Base-by-base conservation (phyloP, 1,284 basidiomycete genomes). In the Rhodotorula sp. region DNA sequence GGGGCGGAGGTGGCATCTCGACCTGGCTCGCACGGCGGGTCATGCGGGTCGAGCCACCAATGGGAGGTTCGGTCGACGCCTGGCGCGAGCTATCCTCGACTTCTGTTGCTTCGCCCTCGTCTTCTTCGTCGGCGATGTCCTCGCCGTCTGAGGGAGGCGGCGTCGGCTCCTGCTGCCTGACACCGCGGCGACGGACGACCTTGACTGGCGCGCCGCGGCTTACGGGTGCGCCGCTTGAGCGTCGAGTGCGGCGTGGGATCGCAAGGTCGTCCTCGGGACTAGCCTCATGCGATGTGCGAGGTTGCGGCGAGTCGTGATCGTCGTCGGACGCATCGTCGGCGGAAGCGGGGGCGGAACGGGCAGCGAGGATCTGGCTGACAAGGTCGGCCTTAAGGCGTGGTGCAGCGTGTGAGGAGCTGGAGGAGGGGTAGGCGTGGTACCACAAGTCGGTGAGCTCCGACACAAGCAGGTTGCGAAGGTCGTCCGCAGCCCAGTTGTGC, bases 101-200 rank as follows among this genome's bases (percentile, higher is more conserved):
- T 23, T 81, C 83, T 2, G 76, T 81, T n/a, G 79, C 83, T 7
- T 80, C 82, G 34, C 72, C 78, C 41, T 73, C 77, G 16, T 41
- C 62, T 8, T 62, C 61, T 14, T 21, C 41, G 27, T 53, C 61
- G 48, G 27, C 34, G 50, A 52, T 42, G n/a, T 77, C 82, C 21
- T 80, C 80, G 1, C 61, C 63, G 68, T 67, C 55, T 25, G 70
- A 64, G 16, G 71, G 66, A 2, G 72, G 69, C 25, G 69, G 64
- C 2, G 69, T 71, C 45, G 66, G 66, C 41, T 52, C 54, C 25
- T 58, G 70, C 4, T 58, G 46, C n/a, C 66, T 61, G 13, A 44
- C 46, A 25, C 53, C 50, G 53, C 64, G 59, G 52, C 60, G 61
- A 21, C 46, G 46, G 34, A 42, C 27, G 23, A 58, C 41, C 34